Conservation (phyloP, 768 basidiomycete species). For the Gyrodon lividus region DNA sequence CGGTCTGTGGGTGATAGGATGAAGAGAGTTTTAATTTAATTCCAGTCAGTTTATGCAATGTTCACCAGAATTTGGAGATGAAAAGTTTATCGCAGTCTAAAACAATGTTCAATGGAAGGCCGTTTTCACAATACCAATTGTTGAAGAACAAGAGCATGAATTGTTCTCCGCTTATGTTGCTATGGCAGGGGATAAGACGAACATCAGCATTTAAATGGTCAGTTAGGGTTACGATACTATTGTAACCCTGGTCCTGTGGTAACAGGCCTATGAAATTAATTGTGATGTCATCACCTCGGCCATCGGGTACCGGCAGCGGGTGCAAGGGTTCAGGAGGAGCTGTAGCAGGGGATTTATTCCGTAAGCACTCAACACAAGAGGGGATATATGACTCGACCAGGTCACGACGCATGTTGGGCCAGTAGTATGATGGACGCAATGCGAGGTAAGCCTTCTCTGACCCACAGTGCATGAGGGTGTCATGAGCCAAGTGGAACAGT, state of each 20-base stretch:
- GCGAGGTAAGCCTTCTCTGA: slow-evolving; percentile 4
- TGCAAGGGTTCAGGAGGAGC: slow-evolving; percentile 16
- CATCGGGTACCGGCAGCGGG: slow-evolving; percentile 19
- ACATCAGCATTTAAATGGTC: slow-evolving; percentile 26
- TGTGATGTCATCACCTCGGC: slow-evolving; percentile 17
- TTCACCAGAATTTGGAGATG: slow-evolving; percentile 32
- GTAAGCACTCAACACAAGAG: slow-evolving; percentile 25
- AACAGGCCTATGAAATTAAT: slow-evolving; percentile 37
- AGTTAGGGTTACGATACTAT: slow-evolving; percentile 27
- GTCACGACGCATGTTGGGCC: slow-evolving; percentile 21
- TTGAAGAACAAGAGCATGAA: no score
- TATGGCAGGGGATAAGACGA: slow-evolving; percentile 1
- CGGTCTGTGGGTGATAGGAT: slow-evolving; percentile 37
- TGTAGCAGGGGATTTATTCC: slow-evolving; percentile 19
- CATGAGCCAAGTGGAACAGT: slow-evolving; percentile 5
- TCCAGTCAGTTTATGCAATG: slow-evolving; percentile 18
- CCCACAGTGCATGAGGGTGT: slow-evolving; percentile 13
- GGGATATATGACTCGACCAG: background rate
- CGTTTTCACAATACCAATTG: slow-evolving; percentile 36
- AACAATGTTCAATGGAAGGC: slow-evolving; percentile 30
- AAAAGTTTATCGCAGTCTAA: slow-evolving; percentile 36
- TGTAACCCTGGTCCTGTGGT: slow-evolving; percentile 30
- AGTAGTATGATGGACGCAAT: slow-evolving; percentile 26
- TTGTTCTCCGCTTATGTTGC: slow-evolving; percentile 10
- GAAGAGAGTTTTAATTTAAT: slow-evolving; percentile 34